Base-by-base conservation (phyloP, 2,329 filamentous ascomycete genomes). In the Graphilbum fragrans region DNA sequence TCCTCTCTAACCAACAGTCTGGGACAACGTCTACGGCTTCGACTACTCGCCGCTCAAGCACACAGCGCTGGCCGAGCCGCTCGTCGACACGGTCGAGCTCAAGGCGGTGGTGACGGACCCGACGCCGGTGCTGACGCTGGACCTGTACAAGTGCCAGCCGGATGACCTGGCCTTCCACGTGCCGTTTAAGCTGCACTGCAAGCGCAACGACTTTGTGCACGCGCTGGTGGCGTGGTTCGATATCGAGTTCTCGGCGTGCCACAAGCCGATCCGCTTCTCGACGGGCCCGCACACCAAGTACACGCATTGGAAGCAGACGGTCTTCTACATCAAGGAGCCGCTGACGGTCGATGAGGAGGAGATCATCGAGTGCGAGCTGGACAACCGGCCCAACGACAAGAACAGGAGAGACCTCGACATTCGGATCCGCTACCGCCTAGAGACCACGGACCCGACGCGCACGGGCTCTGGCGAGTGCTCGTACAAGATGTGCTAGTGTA, bases 301-400 rank as follows among this genome's bases (percentile, higher is more conserved):
- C 69, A 98, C 92, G 17, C 92, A 98, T 74, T 98, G 92, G 92
- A 98, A 98, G 70, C 92, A 98, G 71, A 98, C 92, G 12, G 92
- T 98, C 48, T 96, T 98, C 69, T 98, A 98, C 67, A 72, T 98
- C 49, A 78, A 84, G 56, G 88, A 98, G 52, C 85, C 94, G 27
- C 69, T 98, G 49, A 96, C 88, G 17, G 87, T 94, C 31, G 82
- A 94, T 62, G 74, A 86, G 56, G 86, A 82, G 43, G 92, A 98
- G 69, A 71, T 76, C 55, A 72, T 98, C 45, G 65, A 68, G 45
- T 85, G 86, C 55, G 68, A 72, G 25, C 67, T 98, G 33, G 72
- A 77, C 49, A 93, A 90, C 67, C 82, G 80, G 64, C 92, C 92
- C 41, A 98, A 94, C 60, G 73, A 82, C 49, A 88, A 92, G 75